Base-by-base conservation (phyloP, 805 yeast genomes). In the Pichia californica region DNA sequence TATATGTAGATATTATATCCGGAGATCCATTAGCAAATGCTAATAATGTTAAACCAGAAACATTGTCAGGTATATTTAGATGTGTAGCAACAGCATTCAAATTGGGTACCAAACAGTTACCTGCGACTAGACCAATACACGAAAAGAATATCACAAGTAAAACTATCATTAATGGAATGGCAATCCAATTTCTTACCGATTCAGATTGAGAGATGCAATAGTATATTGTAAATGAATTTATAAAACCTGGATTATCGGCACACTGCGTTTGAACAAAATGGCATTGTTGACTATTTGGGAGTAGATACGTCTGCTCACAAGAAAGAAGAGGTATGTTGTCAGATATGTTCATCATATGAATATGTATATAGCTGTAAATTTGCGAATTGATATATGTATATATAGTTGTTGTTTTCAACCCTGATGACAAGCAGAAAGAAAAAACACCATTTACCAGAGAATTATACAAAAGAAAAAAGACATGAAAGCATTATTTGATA, bases 21-120 rank as follows among this genome's bases (percentile, higher is more conserved):
- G 97, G 96, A 0, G 94, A 74, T 1, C 96, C 95, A 62, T 91
- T 91, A 1, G 97, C 99, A 51, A 91, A 73, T 0, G 98, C 96
- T 47, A 91, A 65, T 16, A 91, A 65, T 0, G 97, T 89, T 52
- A 93, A 73, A 0, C 99, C 99, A 7, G 93, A 83, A 10, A 93
- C 67, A 49, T 85, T 79, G 44, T 88, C 94, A 2, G 95, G 81
- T 26, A 93, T 69, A 11, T 74, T 71, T 10, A 88, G 62, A 27
- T 72, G 66, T 21, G 68, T 68, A 3, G 96, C 80, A 8, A 91
- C 71, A 4, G 83, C 70, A 41, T 83, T 77, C 28, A 91, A 62
- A 51, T 88, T 88, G 2, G 96, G 95, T 40, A 95, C 83, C 36
- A 91, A 63, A 55, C 73, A 87, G 53, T 87, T 89, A 11, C 91